Base-by-base conservation (phyloP, 805 yeast genomes). In the Candida ulmi region DNA sequence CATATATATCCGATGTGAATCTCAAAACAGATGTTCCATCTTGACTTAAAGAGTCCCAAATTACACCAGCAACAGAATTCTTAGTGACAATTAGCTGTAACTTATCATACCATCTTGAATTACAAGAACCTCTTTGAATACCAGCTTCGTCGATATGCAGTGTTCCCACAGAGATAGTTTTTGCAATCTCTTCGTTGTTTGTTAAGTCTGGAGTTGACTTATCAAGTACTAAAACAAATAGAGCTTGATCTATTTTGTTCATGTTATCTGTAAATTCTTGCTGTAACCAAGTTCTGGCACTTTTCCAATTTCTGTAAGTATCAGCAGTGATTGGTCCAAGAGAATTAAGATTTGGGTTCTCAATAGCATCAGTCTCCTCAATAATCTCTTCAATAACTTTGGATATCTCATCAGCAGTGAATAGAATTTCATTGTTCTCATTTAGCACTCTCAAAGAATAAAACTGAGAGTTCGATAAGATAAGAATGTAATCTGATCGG, bases 31-130 rank as follows among this genome's bases (percentile, higher is more conserved):
- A 86, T 48, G 90, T 95, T 39, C 96, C 97, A 62, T 88, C 96
- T 34, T 88, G 93, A 41, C 95, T 93, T 11, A 95, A 65, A 67
- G 90, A 76, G 55, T 88, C 97, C 71, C 93, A 88, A 55, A 88
- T 84, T 42, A 88, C 83, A 29, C 95, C 95, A 6, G 93, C 95
- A 56, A 83, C 81, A 6, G 95, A 87, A 58, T 87, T 88, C 17
- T 31, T 31, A 6, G 34, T 84, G 33, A 87, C 77, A 32, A 87
- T 80, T 42, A 87, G 68, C 60, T 87, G 95, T 50, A 87, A 65
- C 63, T 87, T 87, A 62, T 87, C 97, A 57, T 87, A 88, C 96
- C 96, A 88, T 59, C 97, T 69, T 48, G 91, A 88, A 23, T 91
- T 83, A 66, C 96, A 88, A 1, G 96, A 85, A 31, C 97, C 97